Evolutionary conservation across 2,329 filamentous ascomycete species (phyloP), one percentile per base, ranked within the genome.

Genomic region (Trichoderma atrobrunneum): DNA sequence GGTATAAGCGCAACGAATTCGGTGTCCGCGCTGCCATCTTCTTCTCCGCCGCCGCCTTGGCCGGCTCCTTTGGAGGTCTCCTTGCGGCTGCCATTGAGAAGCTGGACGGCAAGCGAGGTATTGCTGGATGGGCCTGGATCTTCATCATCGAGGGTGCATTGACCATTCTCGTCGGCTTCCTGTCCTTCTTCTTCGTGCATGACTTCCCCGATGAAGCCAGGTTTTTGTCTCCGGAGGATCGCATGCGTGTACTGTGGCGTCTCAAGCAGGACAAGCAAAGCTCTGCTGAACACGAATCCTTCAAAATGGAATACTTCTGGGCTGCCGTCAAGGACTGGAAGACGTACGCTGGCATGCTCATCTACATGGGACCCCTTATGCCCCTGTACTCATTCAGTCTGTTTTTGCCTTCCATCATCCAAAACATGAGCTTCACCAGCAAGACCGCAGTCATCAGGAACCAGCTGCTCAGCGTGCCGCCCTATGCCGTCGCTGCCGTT

Each of bases 21-120:
- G 93, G 93, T 64, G 86, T 94, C n/a, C 89, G 93, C 43, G 90
- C 92, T 51, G 92, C 93, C 16, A 89, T 94, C 71, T 95, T 96
- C 84, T 97, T 96, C 84, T 94, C 92, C 0, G 92, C 93, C 0
- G 93, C 93, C 0, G 92, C 93, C 0, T 82, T 96, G 0, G 91
- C 93, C 0, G 93, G 93, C 1, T 94, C 91, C 0, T 94, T 94
- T 74, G 92, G 91, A 77, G 92, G 92, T 4, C 86, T 94, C 1
- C 85, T 94, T 3, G 92, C 92, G 0, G 91, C 91, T 3, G 92
- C 87, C 1, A 94, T 94, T 74, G 87, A 88, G 48, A 85, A 90
- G 63, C 92, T 94, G 90, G 84, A 90, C 73, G 91, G 91, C 1
- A 81, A 91, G 11, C 87, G 86, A 2, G 85, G 85, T 2, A 82